Evolutionary conservation across 2,329 filamentous ascomycete genomes (phyloP).

Genomic region (Magnaporthiopsis poae): DNA sequence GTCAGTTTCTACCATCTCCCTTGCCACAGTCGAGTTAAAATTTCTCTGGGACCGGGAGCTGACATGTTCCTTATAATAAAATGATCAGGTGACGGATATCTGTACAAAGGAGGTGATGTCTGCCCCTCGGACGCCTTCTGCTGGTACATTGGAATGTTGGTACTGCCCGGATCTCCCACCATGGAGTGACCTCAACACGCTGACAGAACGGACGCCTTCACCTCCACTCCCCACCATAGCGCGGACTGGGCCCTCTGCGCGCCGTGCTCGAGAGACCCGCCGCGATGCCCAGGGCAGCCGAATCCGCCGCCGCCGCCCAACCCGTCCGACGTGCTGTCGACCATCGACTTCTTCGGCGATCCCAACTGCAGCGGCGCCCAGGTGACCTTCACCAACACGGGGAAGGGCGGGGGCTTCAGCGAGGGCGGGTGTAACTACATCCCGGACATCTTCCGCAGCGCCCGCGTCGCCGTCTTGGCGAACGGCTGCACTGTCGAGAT

Average conservation of each 20-base stretch:
- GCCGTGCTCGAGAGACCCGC: background rate
- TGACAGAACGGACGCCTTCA: background rate
- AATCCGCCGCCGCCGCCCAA: background rate
- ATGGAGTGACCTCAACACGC: background rate
- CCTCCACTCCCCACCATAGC: background rate
- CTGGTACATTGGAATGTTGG: background rate
- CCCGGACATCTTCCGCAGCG: background rate
- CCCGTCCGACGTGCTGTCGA: background rate
- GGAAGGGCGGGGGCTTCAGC: background rate
- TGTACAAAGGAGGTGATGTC: background rate
- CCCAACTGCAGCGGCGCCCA: background rate
- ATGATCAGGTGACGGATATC: background rate
- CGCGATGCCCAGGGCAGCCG: background rate
- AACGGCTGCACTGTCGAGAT: slow-evolving; percentile 1
- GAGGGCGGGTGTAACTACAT: slow-evolving; percentile 2
- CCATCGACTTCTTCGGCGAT: background rate
- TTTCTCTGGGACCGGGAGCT: background rate
- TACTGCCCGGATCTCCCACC: background rate
- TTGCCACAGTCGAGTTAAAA: background rate
- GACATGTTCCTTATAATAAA: background rate
- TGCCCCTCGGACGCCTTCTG: slow-evolving; percentile 2
- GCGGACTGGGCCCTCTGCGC: slow-evolving; percentile 1
- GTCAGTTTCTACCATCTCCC: background rate
- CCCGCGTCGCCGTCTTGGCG: background rate
- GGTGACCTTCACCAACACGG: slow-evolving; percentile 2